phyloP scores from a whole-genome alignment of 805 yeast genomes.

The Candida cerambycidarum region DNA sequence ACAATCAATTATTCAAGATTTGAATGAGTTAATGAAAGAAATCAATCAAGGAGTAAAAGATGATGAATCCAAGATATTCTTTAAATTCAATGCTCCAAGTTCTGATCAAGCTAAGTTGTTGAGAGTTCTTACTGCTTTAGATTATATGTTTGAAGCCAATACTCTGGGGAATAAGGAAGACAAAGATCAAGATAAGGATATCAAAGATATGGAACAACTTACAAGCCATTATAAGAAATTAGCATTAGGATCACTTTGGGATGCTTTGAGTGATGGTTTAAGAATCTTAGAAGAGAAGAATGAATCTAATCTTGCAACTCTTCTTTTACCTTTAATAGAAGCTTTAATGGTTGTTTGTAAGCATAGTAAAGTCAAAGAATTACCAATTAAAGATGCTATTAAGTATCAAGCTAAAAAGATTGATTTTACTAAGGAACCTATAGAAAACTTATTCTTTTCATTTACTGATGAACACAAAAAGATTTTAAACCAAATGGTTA shows the following conservation, averaged over 20 bases:
- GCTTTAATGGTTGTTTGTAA: constrained; percentile 96
- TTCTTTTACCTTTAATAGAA: constrained; percentile 82
- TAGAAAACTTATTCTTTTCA: constrained; percentile 75
- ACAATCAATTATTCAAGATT: constrained; percentile 51
- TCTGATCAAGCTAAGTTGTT: constrained; percentile 89
- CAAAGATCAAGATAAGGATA: constrained; percentile 22
- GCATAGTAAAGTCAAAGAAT: constrained; percentile 65
- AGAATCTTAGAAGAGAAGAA: constrained; percentile 59
- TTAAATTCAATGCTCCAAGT: constrained; percentile 71
- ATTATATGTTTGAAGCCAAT: constrained; percentile 63
- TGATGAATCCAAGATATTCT: constrained; percentile 53
- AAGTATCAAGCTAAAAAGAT: constrained; percentile 62
- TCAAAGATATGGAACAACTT: constrained; percentile 46
- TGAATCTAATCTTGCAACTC: constrained; percentile 60
- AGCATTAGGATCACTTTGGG: constrained; percentile 81
- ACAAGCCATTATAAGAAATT: constrained; percentile 63
- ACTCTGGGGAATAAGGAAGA: constrained; percentile 8
- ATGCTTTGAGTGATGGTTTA: constrained; percentile 72
- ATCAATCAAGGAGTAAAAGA: constrained; percentile 36
- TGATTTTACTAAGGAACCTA: constrained; percentile 72
- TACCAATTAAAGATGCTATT: constrained; percentile 51
- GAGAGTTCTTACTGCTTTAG: constrained; percentile 83
- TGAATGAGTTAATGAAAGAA: constrained; percentile 48
- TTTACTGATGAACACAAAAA: constrained; percentile 89
- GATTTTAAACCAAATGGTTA: constrained; percentile 85